These are phyloP conservation scores for Xylogone sp. DNA, from an alignment of 2,329 filamentous ascomycete genomes.

Conservation along the genomic window DNA sequence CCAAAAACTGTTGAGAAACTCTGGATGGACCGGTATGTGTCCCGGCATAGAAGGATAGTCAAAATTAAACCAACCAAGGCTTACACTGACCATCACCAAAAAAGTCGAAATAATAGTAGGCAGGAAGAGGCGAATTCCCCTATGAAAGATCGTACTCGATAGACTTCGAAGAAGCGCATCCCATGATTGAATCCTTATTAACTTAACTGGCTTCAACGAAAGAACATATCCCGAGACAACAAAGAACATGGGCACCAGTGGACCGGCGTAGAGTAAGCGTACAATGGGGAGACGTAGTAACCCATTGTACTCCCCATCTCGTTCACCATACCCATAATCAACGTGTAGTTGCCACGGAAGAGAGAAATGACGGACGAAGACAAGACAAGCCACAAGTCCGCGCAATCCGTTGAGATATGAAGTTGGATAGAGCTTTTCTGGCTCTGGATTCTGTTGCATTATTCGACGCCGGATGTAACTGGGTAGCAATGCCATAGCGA, in stretches of 20 bases:
- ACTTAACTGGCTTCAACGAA: conserved; percentile 34
- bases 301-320: neutral
- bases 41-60: no score
- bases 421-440: no score
- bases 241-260: conserved; percentile 44
- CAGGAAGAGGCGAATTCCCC: conserved; percentile 38
- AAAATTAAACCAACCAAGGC: conserved; percentile 4
- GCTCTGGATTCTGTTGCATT: no score
- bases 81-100: conserved; percentile 13
- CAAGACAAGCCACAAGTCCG: conserved; percentile 38
- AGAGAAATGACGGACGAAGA: conserved; percentile 39
- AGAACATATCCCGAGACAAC: conserved; percentile 43
- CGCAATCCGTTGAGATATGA: conserved; percentile 42
- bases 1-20: neutral
- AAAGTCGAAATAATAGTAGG: conserved; percentile 38
- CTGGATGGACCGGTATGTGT: no score
- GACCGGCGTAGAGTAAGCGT: conserved; percentile 36
- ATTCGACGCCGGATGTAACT: no score
- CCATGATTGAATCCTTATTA: conserved; percentile 30
- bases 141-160: conserved; percentile 38
- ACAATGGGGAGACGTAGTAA: conserved; percentile 33
- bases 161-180: conserved; percentile 32
- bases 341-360: conserved; percentile 20
- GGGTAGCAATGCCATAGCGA: no score
- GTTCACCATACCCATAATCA: neutral